These are phyloP conservation scores for Balamuthia mandrillaris DNA, from an alignment of 208 protist genomes.

Conservation along the genomic window DNA sequence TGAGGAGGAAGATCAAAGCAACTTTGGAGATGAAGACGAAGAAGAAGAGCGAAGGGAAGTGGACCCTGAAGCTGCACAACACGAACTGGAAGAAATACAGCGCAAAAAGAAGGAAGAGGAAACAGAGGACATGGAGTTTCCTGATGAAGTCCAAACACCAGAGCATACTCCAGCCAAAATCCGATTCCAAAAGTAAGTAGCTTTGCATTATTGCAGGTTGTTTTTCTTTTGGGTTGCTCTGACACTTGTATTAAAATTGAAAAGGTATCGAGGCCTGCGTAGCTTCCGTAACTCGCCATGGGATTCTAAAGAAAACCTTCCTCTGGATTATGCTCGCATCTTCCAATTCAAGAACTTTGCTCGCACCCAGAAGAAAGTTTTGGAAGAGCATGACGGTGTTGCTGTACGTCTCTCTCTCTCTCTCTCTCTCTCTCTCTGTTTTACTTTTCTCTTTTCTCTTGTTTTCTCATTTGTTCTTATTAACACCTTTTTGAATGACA, in stretches of 20 bases:
- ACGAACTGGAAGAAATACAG: too few species aligned
- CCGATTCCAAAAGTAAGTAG: constrained; percentile 68
- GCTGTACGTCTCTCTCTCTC: constrained; percentile 11
- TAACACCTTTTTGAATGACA: neutral
- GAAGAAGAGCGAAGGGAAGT: too few species aligned
- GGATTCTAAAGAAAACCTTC: constrained; percentile 79
- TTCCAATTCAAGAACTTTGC: constrained; percentile 77
- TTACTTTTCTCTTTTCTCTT: constrained; percentile 15
- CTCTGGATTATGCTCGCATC: constrained; percentile 76
- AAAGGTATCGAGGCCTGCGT: constrained; percentile 69
- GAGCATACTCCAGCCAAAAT: constrained; percentile 54
- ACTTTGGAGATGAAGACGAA: too few species aligned
- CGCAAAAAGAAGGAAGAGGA: constrained; percentile 17
- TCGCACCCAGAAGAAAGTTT: constrained; percentile 50
- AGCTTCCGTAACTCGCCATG: constrained; percentile 71
- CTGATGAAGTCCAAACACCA: constrained; percentile 79
- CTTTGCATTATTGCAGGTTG: neutral
- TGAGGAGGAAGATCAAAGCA: constrained; percentile 33
- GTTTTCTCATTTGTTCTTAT: neutral
- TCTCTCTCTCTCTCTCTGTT: neutral
- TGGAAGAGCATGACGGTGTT: constrained; percentile 28
- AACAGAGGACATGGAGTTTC: constrained; percentile 75
- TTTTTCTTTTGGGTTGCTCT: neutral
- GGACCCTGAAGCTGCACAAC: too few species aligned
- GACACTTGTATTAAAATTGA: too few species aligned